These are phyloP conservation scores for Talaromyces amestolkiae DNA, from an alignment of 2,329 filamentous ascomycete species.

Conservation along the genomic window DNA sequence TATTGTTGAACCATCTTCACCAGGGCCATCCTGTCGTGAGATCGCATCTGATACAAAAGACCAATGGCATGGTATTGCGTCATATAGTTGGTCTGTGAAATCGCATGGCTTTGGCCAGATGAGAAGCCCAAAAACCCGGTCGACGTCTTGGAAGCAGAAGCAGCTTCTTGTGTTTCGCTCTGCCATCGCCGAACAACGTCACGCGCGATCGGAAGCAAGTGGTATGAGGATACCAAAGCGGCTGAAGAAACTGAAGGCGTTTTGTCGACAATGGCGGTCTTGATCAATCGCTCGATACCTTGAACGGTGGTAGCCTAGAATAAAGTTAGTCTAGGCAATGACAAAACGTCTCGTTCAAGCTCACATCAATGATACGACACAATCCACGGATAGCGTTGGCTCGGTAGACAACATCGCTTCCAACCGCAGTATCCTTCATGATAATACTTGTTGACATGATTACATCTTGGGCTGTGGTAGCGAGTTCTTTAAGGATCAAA, in stretches of 20 bases:
- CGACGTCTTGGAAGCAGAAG: constrained; percentile 82
- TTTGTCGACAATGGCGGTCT: constrained; percentile 98
- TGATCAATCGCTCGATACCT: constrained; percentile 96
- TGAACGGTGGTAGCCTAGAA: constrained; percentile 89
- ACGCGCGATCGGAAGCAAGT: constrained; percentile 90
- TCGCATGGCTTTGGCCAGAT: constrained; percentile 66
- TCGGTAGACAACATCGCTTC: constrained; percentile 88
- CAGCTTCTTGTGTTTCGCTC: constrained; percentile 96
- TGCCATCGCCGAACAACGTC: constrained; percentile 98
- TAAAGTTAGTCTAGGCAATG: constrained; percentile 20
- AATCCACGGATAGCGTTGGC: constrained; percentile 94
- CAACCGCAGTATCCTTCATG: constrained; percentile 98
- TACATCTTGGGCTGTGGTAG: constrained; percentile 92
- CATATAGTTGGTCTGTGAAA: constrained; percentile 88
- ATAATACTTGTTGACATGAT: constrained; percentile 99
- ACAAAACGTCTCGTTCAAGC: constrained; percentile 32
- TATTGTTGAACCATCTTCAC: constrained; percentile 99
- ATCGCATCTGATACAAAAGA: constrained; percentile 94
- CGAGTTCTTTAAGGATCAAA: constrained; percentile 95
- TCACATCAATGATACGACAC: constrained; percentile 93
- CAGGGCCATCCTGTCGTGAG: constrained; percentile 94
- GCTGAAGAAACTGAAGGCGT: constrained; percentile 96
- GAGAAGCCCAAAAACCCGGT: constrained; percentile 89
- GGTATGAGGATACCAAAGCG: constrained; percentile 93
- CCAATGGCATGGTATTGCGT: constrained; percentile 98